These are phyloP conservation scores for Candida sanyaensis DNA, from an alignment of 1,139 yeast species.

Conservation along the genomic window DNA sequence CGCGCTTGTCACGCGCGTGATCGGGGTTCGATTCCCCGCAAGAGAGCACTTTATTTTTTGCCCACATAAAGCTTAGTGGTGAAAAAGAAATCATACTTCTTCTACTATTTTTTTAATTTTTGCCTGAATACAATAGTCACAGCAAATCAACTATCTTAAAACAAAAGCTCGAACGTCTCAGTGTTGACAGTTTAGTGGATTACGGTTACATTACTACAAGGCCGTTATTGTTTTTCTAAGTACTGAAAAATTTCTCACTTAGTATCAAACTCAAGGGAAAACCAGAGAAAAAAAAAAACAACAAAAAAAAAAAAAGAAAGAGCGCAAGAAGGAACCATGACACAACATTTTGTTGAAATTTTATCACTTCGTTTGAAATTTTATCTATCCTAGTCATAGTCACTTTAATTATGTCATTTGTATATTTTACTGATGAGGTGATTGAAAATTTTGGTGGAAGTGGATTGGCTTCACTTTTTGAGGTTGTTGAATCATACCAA, in stretches of 20 bases:
- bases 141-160: too few relatives aligned
- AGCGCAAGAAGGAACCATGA: neutral
- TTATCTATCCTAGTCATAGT: neutral
- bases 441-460: constrained; percentile 27
- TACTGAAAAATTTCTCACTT: neutral
- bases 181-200: too few relatives aligned
- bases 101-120: too few relatives aligned
- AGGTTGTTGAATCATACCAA: constrained; percentile 27
- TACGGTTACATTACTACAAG: too few relatives aligned
- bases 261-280: neutral
- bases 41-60: constrained; percentile 4
- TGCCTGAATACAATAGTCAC: too few relatives aligned
- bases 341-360: neutral
- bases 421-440: constrained; percentile 31
- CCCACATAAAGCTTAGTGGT: neutral
- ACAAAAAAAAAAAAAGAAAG: neutral
- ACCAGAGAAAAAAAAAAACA: neutral
- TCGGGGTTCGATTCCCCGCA: constrained; percentile 9
- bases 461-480: constrained; percentile 33
- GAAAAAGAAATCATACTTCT: too few relatives aligned
- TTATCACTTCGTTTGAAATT: neutral
- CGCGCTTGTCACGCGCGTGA: constrained; percentile 10
- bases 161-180: too few relatives aligned
- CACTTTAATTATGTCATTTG: neutral
- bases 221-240: neutral